Evolutionary conservation across 2,329 filamentous ascomycete genomes (phyloP), one percentile per base, ranked within the genome.

Genomic region (Fusarium protoensiforme): DNA sequence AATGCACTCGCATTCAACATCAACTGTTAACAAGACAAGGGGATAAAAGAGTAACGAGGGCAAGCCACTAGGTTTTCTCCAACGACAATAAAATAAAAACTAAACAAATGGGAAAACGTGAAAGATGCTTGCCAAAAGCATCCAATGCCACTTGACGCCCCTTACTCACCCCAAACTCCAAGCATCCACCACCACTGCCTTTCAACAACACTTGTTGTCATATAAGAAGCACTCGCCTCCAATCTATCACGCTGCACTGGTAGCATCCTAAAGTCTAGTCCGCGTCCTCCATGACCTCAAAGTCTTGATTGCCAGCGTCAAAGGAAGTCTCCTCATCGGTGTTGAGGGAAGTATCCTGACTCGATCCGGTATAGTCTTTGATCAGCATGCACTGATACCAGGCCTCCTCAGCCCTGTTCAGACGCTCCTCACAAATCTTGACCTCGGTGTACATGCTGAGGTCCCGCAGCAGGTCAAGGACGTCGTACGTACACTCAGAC

Each of bases 381-480:
- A 39, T 18, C 27, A 75, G 46, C 36, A 77, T 57, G 29, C 75
- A 79, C 61, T 80, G 69, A 41, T 68, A 74, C 73, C 72, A 78
- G 14, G 73, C 78, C 14, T 74, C 73, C 27, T 79, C 78, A 5
- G 69, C 69, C 38, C 68, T 63, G 13, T 63, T 31, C 13, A 84
- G 54, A 16, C 73, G 73, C 24, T 74, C 72, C 36, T 78, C 72
- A n/a, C 76, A 79, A 22, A 67, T 27, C n/a, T 66, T 61, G 29
- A 81, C 77, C 72, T 83, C 81, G 0, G 71, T 51, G n/a, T 73
- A 74, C 39, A 83, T 27, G 1, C 82, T 78, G 0, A 84, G 51
- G 27, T 84, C 81, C 18, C 78, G 76, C 2, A 84, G 69, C 9
- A 84, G 74, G 60, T 83, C 81, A 3, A 81, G 72, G 7, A 83